Conservation (phyloP, 805 yeast species). For the Candida koratica region DNA sequence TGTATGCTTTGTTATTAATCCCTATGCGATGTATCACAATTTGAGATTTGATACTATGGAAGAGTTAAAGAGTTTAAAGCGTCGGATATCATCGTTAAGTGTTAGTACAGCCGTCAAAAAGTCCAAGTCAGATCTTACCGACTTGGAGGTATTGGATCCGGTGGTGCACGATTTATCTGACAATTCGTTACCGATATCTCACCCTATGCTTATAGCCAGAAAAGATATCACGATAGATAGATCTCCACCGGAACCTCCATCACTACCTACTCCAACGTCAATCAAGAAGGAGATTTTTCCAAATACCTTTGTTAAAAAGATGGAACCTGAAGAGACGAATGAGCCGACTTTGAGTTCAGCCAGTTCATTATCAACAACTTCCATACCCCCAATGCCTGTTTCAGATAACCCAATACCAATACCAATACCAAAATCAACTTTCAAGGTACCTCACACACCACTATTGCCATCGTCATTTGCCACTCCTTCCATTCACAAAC, state of each 20-base stretch:
- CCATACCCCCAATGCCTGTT: background rate
- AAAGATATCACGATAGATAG: conserved; percentile 1
- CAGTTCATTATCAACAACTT: background rate
- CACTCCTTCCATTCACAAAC: background rate
- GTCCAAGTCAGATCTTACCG: conserved; percentile 3
- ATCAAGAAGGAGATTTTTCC: background rate
- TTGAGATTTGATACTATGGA: conserved; percentile 2
- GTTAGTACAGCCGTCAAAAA: background rate
- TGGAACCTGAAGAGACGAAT: background rate
- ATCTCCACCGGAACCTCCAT: conserved; percentile 4
- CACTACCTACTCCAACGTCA: background rate
- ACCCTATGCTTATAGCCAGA: conserved; percentile 2
- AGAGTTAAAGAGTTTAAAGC: background rate
- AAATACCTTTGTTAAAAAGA: background rate
- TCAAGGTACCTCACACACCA: background rate
- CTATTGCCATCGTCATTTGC: background rate
- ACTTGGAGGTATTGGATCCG: conserved; percentile 4
- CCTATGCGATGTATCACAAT: conserved; percentile 3
- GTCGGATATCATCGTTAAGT: conserved; percentile 2
- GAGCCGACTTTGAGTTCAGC: background rate
- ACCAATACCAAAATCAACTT: background rate
- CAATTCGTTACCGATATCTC: conserved; percentile 1
- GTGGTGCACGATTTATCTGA: background rate
- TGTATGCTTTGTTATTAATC: background rate
- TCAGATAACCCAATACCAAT: background rate